Base-by-base conservation (phyloP, 805 yeast genomes). In the Metschnikowia henanensis region DNA sequence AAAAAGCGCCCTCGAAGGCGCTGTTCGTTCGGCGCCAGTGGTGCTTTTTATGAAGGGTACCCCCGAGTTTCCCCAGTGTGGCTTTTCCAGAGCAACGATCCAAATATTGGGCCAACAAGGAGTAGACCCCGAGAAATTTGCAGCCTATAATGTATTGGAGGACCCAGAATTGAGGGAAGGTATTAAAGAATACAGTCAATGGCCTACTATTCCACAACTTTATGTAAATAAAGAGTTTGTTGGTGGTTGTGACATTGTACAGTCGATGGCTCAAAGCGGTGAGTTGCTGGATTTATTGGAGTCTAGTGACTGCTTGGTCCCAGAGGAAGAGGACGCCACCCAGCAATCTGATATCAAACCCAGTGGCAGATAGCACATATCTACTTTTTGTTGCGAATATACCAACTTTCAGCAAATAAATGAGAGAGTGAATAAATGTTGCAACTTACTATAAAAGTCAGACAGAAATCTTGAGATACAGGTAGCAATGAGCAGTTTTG, bases 181-280 rank as follows among this genome's bases (percentile, higher is more conserved):
- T 25, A 89, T 94, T 59, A 94, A 94, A 70, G 99, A 94, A 64
- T 94, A 80, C 67, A 82, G 92, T 55, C 84, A 87, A 52, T 94
- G 99, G 99, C 99, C 99, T 44, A 94, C 99, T 0, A 90, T 94
- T 47, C 99, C 99, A 13, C 99, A 94, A 67, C 76, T 94, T 34
- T 94, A 91, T 61, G 89, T 94, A 12, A 79, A 84, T 55, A 83
- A 84, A 53, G 99, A 94, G 62, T 94, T 94, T 61, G 78, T 94
- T 41, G 99, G 99, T 35, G 99, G 99, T 4, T 94, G 97, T 68
- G 99, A 94, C 66, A 91, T 94, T 51, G 76, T 94, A 41, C 88
- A 85, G 61, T 81, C 87, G 44, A 91, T 94, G 98, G 87, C 95
- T 30, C 86, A 84, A 56, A 63, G 72, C 41, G 99, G 99, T n/a